These are phyloP conservation scores for Lecanosticta acicola DNA, from an alignment of 2,329 filamentous ascomycete species.

Conservation along the genomic window DNA sequence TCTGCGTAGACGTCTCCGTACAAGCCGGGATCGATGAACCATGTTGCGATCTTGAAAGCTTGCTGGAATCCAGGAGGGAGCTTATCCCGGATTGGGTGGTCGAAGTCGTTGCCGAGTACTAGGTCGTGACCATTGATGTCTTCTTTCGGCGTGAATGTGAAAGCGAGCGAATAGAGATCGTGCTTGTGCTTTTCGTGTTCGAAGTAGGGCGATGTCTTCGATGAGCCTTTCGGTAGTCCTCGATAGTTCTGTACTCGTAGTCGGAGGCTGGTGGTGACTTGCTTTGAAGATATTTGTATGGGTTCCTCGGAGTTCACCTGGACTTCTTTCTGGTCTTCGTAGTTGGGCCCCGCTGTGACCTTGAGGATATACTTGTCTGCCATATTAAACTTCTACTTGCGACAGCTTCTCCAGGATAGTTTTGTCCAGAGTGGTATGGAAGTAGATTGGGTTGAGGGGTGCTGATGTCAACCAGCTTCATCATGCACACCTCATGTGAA, in stretches of 20 bases:
- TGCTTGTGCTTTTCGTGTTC: constrained; percentile 58
- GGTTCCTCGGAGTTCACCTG: constrained; percentile 66
- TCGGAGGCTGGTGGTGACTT: constrained; percentile 62
- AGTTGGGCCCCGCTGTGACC: constrained; percentile 73
- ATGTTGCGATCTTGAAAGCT: constrained; percentile 78
- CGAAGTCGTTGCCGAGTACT: constrained; percentile 94
- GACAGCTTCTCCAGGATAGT: no score
- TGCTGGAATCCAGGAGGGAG: constrained; percentile 81
- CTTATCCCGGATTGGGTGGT: constrained; percentile 77
- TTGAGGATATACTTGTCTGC: constrained; percentile 70
- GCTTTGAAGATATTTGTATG: constrained; percentile 56
- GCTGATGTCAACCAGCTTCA: background rate
- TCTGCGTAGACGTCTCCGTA: constrained; percentile 89
- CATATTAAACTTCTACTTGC: no score
- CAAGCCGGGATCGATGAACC: constrained; percentile 84
- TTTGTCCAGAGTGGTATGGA: no score
- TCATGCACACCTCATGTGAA: no score
- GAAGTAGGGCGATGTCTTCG: constrained; percentile 73
- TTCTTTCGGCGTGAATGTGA: constrained; percentile 69
- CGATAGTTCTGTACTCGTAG: constrained; percentile 66
- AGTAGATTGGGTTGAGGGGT: no score
- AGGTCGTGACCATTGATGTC: constrained; percentile 64
- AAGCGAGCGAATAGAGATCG: constrained; percentile 81
- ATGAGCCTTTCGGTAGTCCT: constrained; percentile 65
- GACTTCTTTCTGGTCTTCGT: constrained; percentile 68